Evolutionary conservation across 1,139 yeast genomes (phyloP), one percentile per base, ranked within the genome.

Genomic region (Ogataea hybrid): DNA sequence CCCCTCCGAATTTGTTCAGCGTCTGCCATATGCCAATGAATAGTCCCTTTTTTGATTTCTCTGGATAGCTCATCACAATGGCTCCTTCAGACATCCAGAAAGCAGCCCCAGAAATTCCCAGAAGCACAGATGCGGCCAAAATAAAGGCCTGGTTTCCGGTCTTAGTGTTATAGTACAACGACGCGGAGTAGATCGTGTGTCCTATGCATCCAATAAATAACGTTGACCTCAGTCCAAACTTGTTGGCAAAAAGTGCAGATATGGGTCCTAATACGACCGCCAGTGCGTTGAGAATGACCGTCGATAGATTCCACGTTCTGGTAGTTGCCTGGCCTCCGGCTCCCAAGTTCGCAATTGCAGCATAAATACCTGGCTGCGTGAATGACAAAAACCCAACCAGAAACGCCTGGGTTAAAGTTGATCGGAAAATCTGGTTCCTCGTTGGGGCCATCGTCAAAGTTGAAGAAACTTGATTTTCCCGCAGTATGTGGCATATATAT

Each of bases 11-110:
- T 37, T 59, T 58, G 39, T 56, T 50, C 10, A 56, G 25, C 6
- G 44, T 29, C 41, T 54, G 58, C 63, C 63, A 59, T 16, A 52
- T 49, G 21, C 57, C 61, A 37, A 59, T 46, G 40, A 59, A 58
- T 11, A 47, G n/a, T 18, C 62, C 62, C 49, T 59, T 55, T 32
- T 42, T 38, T 12, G 37, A 20, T 5, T 48, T 44, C 30, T 48
- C 52, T 2, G 63, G 60, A 36, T 57, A 59, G 10, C 50, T 28
- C 23, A 57, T 45, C 2, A 61, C 60, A 23, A 57, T 50, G 1
- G 58, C 43, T 16, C 54, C 62, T 41, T 59, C 63, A 14, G 50
- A 50, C 20, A 48, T 46, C 63, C 63, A 59, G 38, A 59, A n/a
- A n/a, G n/a, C n/a, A 27, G 53, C 49, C n/a, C 58, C 53, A 14